Evolutionary conservation across 306 rosid genomes (phyloP).

Genomic region (Prunus armeniaca): DNA sequence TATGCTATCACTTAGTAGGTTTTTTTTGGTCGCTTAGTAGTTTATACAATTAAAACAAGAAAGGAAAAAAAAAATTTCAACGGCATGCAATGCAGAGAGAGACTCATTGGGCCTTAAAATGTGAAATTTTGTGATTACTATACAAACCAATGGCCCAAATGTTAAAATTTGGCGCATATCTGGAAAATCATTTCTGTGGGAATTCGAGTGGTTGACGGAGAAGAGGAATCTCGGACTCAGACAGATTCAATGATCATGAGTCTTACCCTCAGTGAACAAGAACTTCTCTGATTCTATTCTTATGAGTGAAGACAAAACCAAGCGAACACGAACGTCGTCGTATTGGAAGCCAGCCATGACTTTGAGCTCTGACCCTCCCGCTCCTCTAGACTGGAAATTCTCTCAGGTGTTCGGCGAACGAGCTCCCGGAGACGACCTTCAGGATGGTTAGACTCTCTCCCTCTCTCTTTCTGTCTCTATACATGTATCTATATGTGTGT

Average conservation of each 20-base stretch:
- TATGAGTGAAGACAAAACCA: neutral
- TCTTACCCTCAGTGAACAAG: neutral
- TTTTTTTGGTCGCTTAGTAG: too few species aligned
- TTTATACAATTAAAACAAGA: too few species aligned
- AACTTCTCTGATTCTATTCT: neutral
- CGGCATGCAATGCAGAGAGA: neutral
- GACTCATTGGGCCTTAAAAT: neutral
- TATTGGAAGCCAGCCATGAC: conserved; percentile 26
- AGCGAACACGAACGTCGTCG: neutral
- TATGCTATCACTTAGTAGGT: too few species aligned
- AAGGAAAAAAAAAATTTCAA: too few species aligned
- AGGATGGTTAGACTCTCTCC: conserved; percentile 36
- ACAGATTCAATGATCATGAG: too few species aligned
- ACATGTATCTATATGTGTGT: neutral
- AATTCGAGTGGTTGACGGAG: conserved; percentile 31
- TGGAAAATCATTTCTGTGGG: neutral
- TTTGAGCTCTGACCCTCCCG: conserved; percentile 24
- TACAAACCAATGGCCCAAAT: neutral
- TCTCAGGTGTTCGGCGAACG: conserved; percentile 54
- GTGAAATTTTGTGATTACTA: too few species aligned
- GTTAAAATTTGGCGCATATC: conserved; percentile 26
- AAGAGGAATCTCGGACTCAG: neutral
- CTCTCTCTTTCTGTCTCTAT: neutral
- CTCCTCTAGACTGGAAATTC: conserved; percentile 40
- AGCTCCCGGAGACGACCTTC: conserved; percentile 42